These are phyloP conservation scores for Elsinoe fawcettii DNA, from an alignment of 2,329 filamentous ascomycete species.

Conservation along the genomic window DNA sequence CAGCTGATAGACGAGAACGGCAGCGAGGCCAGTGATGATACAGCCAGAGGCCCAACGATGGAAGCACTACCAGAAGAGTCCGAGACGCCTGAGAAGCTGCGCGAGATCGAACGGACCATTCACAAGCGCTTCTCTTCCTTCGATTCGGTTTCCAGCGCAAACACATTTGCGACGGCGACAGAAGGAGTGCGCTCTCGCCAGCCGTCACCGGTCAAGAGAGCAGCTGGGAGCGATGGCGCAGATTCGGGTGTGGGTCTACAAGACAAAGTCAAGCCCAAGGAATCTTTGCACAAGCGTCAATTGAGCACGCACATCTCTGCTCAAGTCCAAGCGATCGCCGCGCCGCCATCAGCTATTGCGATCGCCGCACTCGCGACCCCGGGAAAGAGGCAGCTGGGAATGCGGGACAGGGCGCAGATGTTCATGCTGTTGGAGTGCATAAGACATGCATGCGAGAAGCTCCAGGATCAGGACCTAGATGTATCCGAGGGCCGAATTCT, in stretches of 20 bases:
- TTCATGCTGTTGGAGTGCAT: conserved; percentile 46
- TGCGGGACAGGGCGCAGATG: conserved; percentile 49
- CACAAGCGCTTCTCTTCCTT: conserved; percentile 45
- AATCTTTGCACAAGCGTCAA: conserved; percentile 29
- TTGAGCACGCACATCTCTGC: conserved; percentile 24
- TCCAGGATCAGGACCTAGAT: conserved; percentile 43
- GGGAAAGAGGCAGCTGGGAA: conserved; percentile 35
- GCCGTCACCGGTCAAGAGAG: conserved; percentile 1
- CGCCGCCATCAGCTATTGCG: conserved; percentile 27
- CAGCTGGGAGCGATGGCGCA: conserved; percentile 24
- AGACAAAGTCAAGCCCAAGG: conserved; percentile 25
- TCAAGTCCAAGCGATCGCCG: conserved; percentile 26
- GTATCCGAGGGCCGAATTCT: conserved; percentile 54
- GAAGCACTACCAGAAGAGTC: conserved; percentile 23
- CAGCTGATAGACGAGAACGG: conserved; percentile 44
- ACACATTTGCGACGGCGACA: conserved; percentile 56
- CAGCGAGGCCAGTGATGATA: conserved; percentile 45
- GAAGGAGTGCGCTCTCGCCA: conserved; percentile 33
- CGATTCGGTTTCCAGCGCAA: conserved; percentile 54
- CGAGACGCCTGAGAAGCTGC: conserved; percentile 28
- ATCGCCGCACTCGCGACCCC: conserved; percentile 36
- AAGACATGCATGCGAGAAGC: conserved; percentile 44
- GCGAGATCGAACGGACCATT: conserved; percentile 29
- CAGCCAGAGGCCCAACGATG: conserved; percentile 33
- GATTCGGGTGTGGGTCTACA: conserved; percentile 27